Evolutionary conservation across 805 yeast species (phyloP).

Genomic region (Zygosaccharomyces gambellarensis): DNA sequence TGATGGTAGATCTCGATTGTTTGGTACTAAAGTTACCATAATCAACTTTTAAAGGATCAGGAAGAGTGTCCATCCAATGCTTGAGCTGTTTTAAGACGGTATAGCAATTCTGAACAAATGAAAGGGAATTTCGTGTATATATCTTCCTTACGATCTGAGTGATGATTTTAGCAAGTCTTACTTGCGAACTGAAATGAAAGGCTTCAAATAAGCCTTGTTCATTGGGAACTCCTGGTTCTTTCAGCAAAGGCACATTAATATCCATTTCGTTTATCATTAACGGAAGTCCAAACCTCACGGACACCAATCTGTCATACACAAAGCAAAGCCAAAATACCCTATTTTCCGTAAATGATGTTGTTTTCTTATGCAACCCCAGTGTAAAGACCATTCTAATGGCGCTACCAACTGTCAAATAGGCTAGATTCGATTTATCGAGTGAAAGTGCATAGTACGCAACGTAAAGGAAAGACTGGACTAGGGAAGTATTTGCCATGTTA

Average conservation of each 20-base stretch:
- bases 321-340: constrained; percentile 22
- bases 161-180: constrained; percentile 17
- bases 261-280: constrained; percentile 17
- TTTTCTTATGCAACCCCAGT: constrained; percentile 15
- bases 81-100: constrained; percentile 14
- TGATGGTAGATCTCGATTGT: constrained; percentile 16
- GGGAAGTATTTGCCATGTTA: constrained; percentile 10
- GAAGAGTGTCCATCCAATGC: constrained; percentile 17
- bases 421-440: constrained; percentile 15
- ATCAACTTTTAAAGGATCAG: constrained; percentile 13
- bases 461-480: constrained; percentile 16
- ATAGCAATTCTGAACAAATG: constrained; percentile 21
- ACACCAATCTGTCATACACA: constrained; percentile 18
- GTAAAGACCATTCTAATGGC: constrained; percentile 17
- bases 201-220: constrained; percentile 9
- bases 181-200: constrained; percentile 20
- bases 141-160: constrained; percentile 17
- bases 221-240: constrained; percentile 1
- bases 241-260: constrained; percentile 15
- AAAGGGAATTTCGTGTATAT: constrained; percentile 16
- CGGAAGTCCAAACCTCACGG: constrained; percentile 21
- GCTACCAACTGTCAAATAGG: constrained; percentile 15
- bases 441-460: constrained; percentile 20
- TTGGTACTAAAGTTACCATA: constrained; percentile 11
- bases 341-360: constrained; percentile 8